Evolutionary conservation across 2,329 filamentous ascomycete species (phyloP).

Genomic region (Aureobasidium sp.): DNA sequence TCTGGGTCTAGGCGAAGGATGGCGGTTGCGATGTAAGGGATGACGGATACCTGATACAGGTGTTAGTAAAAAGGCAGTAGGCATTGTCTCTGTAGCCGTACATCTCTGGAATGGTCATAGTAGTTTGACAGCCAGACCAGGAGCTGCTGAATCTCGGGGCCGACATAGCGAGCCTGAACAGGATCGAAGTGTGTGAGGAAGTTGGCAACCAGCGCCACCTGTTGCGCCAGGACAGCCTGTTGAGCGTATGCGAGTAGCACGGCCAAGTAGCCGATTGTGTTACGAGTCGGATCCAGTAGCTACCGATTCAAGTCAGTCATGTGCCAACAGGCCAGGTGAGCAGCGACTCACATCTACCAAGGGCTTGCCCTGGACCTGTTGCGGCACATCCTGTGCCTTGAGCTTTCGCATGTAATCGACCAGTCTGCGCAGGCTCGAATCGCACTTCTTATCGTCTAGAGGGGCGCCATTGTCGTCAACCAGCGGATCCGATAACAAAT

Average conservation of each 20-base stretch:
- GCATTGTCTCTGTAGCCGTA: constrained; percentile 2
- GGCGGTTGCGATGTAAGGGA: constrained; percentile 41
- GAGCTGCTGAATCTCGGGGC: constrained; percentile 40
- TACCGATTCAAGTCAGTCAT: not conserved
- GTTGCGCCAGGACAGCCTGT: constrained; percentile 21
- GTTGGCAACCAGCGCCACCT: constrained; percentile 40
- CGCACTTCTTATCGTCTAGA: not conserved
- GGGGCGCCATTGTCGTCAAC: not conserved
- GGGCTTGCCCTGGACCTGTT: constrained; percentile 4
- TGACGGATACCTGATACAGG: constrained; percentile 23
- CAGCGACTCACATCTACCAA: not conserved
- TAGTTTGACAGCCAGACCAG: constrained; percentile 31
- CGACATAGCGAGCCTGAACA: constrained; percentile 49
- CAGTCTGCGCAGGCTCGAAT: not conserved
- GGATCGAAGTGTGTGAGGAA: constrained; percentile 44
- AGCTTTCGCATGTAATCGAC: constrained; percentile 5
- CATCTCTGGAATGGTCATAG: constrained; percentile 12
- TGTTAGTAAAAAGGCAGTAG: not conserved
- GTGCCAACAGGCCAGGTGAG: not conserved
- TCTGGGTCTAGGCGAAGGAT: constrained; percentile 61
- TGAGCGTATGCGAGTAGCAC: constrained; percentile 39
- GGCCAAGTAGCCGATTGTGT: constrained; percentile 54
- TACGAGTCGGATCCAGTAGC: constrained; percentile 48
- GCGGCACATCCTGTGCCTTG: constrained; percentile 6
- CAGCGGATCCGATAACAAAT: not conserved